Evolutionary conservation across 2,329 filamentous ascomycete genomes (phyloP).

Genomic region (Penicillium frequentans): DNA sequence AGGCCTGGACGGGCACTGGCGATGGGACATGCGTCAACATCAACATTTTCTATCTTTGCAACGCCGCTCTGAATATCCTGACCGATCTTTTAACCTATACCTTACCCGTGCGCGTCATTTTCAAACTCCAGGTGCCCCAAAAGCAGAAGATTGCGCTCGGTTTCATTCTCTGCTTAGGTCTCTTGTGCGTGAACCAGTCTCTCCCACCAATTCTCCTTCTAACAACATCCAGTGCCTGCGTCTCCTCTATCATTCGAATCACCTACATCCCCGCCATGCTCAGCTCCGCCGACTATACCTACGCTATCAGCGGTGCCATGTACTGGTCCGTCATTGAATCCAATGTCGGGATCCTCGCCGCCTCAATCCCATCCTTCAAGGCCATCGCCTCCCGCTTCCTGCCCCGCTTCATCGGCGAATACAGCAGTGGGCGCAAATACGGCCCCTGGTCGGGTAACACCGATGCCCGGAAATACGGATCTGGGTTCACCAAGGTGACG

Average conservation of each 20-base stretch:
- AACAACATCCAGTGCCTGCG: constrained; percentile 40
- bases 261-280: constrained; percentile 48
- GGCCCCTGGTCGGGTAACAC: constrained; percentile 22
- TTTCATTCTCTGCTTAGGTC: constrained; percentile 52
- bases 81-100: constrained; percentile 59
- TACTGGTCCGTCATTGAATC: constrained; percentile 48
- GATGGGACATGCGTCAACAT: constrained; percentile 49
- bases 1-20: constrained; percentile 39
- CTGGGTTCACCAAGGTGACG: constrained; percentile 29
- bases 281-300: constrained; percentile 34
- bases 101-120: constrained; percentile 52
- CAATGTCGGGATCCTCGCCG: constrained; percentile 45
- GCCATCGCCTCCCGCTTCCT: constrained; percentile 43
- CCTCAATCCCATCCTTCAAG: constrained; percentile 45
- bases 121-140: constrained; percentile 47
- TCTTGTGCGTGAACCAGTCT: constrained; percentile 35
- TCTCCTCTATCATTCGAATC: constrained; percentile 50
- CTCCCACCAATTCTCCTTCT: neutral
- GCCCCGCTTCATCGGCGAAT: constrained; percentile 42
- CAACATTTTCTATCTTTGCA: constrained; percentile 52
- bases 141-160: constrained; percentile 50
- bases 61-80: constrained; percentile 60
- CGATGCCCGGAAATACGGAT: constrained; percentile 19
- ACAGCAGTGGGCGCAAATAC: constrained; percentile 27
- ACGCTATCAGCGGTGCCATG: constrained; percentile 43